phyloP scores from a whole-genome alignment of 1,284 basidiomycete genomes.

The Cutaneotrichosporon sp. region DNA sequence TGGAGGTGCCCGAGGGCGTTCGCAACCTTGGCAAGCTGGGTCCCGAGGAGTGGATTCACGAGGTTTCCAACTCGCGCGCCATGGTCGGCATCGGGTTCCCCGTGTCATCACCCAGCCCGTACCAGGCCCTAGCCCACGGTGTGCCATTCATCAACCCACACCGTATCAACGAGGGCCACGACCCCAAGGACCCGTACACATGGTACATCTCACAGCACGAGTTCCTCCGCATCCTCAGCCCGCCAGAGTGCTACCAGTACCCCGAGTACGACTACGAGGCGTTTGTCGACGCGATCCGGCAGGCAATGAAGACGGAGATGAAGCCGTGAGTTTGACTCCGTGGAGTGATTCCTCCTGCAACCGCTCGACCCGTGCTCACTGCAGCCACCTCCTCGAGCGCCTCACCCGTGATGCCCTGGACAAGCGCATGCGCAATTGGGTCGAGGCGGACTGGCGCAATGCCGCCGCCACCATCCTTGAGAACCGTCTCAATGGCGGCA shows the following conservation, averaged over 20 bases:
- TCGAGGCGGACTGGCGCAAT: constrained; percentile 27
- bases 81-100: constrained; percentile 33
- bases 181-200: neutral
- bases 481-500: constrained; percentile 6
- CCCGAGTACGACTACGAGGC: constrained; percentile 27
- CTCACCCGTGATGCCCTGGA: constrained; percentile 25
- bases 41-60: constrained; percentile 14
- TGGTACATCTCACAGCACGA: constrained; percentile 8
- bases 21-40: constrained; percentile 26
- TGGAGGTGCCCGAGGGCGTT: constrained; percentile 21
- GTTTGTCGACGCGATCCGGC: constrained; percentile 26
- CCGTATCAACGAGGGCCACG: neutral
- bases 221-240: constrained; percentile 7
- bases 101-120: constrained; percentile 25
- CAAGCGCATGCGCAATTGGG: constrained; percentile 22
- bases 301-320: constrained; percentile 24
- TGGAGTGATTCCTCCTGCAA: too few species aligned
- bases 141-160: constrained; percentile 16
- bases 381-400: neutral
- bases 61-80: constrained; percentile 19
- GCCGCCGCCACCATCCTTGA: constrained; percentile 18
- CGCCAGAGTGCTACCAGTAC: constrained; percentile 31
- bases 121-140: constrained; percentile 13
- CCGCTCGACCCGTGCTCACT: neutral
- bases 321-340: constrained; percentile 29